Base-by-base conservation (phyloP, 805 yeast species). In the Candida fluviatilis region DNA sequence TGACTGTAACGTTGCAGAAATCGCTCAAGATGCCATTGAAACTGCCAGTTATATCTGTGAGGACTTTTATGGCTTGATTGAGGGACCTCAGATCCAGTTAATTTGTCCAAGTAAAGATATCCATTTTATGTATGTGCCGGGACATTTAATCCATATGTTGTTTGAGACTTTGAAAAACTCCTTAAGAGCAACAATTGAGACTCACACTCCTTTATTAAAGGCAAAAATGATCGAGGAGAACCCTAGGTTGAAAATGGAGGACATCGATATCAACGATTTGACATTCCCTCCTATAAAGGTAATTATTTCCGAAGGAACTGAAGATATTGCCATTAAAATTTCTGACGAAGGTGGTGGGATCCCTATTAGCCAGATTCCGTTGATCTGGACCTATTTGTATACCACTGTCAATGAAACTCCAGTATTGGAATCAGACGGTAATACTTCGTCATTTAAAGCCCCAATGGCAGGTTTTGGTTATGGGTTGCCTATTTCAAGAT, bases 401-500 rank as follows among this genome's bases (percentile, higher is more conserved):
- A 89, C 96, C 3, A 85, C 96, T 0, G 95, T 89, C 34, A 79
- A 80, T 49, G 73, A 78, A 37, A 75, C 84, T 4, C 91, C 91
- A 0, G 73, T 69, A 16, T 61, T 82, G 35, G 86, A 80, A 42
- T 73, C 76, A 2, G 83, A 78, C 29, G 69, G 47, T 42, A 69
- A 72, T 46, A 78, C 77, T 49, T 68, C 79, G 16, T 84, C 82
- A 41, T 82, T 84, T 63, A 76, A 77, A 55, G 95, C 95, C 1
- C 96, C 96, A 41, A 83, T 88, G 85, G 95, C 95, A 36, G 96
- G 96, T 0, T 83, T 84, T 48, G 96, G 96, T 19, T 90, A 88
- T 53, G 96, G 96, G 0, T 69, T 88, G 50, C 95, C 96, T 1
- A 80, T 89, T 38, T 82, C 93, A 34, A 64, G 96, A 41, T 69